Base-by-base conservation (phyloP, 2,329 filamentous ascomycete genomes). In the Fusarium marasasianum region DNA sequence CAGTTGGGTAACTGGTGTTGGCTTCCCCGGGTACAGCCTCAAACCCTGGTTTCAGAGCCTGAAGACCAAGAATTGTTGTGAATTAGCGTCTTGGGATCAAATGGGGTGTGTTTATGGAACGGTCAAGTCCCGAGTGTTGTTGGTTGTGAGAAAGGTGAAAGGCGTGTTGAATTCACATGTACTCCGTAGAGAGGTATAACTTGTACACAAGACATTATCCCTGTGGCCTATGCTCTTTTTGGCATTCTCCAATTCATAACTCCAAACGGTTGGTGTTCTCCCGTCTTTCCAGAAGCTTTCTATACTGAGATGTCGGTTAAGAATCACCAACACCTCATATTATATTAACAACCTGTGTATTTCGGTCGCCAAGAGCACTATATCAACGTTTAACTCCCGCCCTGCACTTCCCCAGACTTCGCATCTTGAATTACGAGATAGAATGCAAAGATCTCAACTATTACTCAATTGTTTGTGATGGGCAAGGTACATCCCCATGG, bases 371-470 rank as follows among this genome's bases (percentile, higher is more conserved):
- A 69, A 69, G 65, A 38, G 9, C 44, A 24, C n/a, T 40, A 51
- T 54, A 63, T 47, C 12, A 41, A 53, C 51, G 40, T 31, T 40
- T 40, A 35, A 45, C 33, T 11, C 15, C n/a, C 5, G 14, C 57
- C 63, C 43, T 74, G 63, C 71, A 59, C 64, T 69, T 72, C 72
- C 72, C 72, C 72, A 63, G 72, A 75, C 31, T 67, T 63, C 17
- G 8, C 41, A 63, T 54, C 48, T 60, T 12, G 17, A 44, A 72
- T 73, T 74, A 74, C 71, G 57, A 72, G 33, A 74, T 58, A 33
- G 15, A 63, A 60, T 37, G 45, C 50, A 72, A 26, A 33, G 37
- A 59, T 59, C 63, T 62, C 43, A 61, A 55, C 44, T 59, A 74
- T 75, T 74, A 75, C 72, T 62, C 55, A 75, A 74, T 51, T 38